Evolutionary conservation across 163 green algal genomes (phyloP).

Genomic region (Chloromonas sp.): DNA sequence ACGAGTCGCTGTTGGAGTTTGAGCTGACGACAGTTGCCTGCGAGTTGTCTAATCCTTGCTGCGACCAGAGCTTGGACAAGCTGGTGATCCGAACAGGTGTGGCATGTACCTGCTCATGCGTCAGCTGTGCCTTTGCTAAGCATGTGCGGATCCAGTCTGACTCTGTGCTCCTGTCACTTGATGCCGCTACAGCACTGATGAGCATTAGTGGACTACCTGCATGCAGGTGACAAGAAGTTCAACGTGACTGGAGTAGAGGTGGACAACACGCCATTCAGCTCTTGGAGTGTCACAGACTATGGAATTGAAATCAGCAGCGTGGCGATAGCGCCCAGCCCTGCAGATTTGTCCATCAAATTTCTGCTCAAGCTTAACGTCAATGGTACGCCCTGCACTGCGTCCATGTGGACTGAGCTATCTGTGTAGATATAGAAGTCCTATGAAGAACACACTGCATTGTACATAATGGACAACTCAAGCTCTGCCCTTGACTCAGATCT

Average conservation of each 20-base stretch:
- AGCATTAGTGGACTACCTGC: neutral
- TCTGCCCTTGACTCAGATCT: too few species aligned
- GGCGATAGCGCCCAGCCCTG: neutral
- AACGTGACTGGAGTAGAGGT: neutral
- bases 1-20: constrained; percentile 14
- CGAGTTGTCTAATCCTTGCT: constrained; percentile 21
- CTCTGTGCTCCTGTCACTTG: neutral
- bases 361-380: neutral
- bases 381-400: neutral
- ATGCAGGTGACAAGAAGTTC: neutral
- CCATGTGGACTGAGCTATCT: neutral
- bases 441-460: too few species aligned
- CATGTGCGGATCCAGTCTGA: neutral
- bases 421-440: neutral
- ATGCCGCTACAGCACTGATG: neutral
- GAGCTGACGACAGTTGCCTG: constrained; percentile 8
- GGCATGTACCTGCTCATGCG: neutral
- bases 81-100: constrained; percentile 28
- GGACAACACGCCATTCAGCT: neutral
- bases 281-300: neutral
- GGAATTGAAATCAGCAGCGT: neutral
- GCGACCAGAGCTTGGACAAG: constrained; percentile 20
- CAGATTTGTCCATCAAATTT: neutral
- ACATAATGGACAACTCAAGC: too few species aligned
- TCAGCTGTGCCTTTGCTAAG: neutral